A percentile compares a stretch with the other conserved stretches of the same genome.
Evolutionary conservation across 2,329 filamentous ascomycete genomes (phyloP).

Genomic region (Alternaria ventricosa): DNA sequence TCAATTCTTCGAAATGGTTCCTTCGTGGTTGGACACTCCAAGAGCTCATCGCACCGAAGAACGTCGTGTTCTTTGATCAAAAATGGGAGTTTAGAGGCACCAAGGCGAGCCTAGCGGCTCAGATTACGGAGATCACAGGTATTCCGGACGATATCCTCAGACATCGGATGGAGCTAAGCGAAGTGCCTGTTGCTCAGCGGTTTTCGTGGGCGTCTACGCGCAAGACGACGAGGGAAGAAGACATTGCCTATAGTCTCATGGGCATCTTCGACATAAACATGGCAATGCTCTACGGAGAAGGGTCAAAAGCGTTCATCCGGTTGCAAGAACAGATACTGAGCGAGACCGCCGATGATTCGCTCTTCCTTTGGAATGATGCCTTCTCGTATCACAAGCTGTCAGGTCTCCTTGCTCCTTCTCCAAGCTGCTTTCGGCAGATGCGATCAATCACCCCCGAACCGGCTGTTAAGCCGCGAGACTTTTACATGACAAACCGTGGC

Average conservation of each 20-base stretch:
- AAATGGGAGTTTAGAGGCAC: constrained; percentile 12
- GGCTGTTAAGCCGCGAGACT: constrained; percentile 4
- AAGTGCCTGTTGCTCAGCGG: constrained; percentile 16
- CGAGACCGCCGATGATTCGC: constrained; percentile 6
- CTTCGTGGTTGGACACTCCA: constrained; percentile 7
- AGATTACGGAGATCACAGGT: constrained; percentile 11
- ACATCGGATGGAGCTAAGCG: neutral
- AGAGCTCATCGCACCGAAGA: constrained; percentile 18
- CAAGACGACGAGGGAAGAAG: constrained; percentile 25
- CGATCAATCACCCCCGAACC: neutral
- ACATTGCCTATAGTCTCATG: constrained; percentile 23
- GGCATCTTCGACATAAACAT: constrained; percentile 22
- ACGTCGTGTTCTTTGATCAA: constrained; percentile 15
- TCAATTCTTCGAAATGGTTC: constrained; percentile 22
- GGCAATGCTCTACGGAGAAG: constrained; percentile 21
- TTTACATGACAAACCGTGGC: constrained; percentile 9
- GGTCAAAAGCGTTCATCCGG: constrained; percentile 12
- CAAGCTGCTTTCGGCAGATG: constrained; percentile 7
- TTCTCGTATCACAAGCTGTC: constrained; percentile 5
- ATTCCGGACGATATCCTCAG: constrained; percentile 10
- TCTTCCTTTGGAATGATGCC: constrained; percentile 11
- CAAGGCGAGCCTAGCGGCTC: neutral
- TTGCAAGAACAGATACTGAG: constrained; percentile 16
- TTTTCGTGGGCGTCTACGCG: constrained; percentile 28
- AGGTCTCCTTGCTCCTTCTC: constrained; percentile 3